Conservation (phyloP, 2,329 filamentous ascomycete species). For the Botrytis squamosa region DNA sequence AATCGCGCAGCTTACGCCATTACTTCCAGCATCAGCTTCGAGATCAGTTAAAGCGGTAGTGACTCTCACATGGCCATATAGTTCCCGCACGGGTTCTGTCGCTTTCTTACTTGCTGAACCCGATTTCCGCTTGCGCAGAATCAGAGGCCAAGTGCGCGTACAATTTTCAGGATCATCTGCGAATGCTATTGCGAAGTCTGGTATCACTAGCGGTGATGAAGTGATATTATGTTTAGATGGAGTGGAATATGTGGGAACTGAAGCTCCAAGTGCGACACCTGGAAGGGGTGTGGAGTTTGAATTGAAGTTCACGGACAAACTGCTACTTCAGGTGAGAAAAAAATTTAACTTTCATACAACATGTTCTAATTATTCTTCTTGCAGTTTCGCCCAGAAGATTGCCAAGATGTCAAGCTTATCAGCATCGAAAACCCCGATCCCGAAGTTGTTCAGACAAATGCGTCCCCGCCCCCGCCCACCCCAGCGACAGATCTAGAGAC, state of each 20-base stretch:
- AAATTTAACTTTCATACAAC: constrained; percentile 9
- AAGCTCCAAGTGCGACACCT: constrained; percentile 45
- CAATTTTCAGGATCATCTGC: constrained; percentile 71
- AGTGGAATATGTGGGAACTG: constrained; percentile 54
- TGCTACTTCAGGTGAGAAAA: constrained; percentile 48
- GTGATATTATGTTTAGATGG: constrained; percentile 68
- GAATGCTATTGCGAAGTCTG: constrained; percentile 62
- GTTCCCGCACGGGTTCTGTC: constrained; percentile 68
- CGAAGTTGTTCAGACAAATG: constrained; percentile 27
- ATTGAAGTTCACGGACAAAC: constrained; percentile 52
- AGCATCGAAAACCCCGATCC: constrained; percentile 49
- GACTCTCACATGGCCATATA: constrained; percentile 90
- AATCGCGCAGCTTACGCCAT: constrained; percentile 56
- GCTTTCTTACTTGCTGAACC: constrained; percentile 81
- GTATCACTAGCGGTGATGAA: constrained; percentile 75
- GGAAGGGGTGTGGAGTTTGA: constrained; percentile 58
- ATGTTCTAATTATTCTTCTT: constrained; percentile 34
- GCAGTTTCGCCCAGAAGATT: constrained; percentile 49
- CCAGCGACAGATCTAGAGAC: constrained; percentile 29
- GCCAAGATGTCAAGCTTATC: constrained; percentile 50
- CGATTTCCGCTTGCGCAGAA: constrained; percentile 75
- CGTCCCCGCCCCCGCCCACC: constrained; percentile 22
- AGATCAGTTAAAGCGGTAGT: constrained; percentile 66
- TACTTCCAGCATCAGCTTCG: constrained; percentile 44
- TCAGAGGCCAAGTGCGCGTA: constrained; percentile 77